Evolutionary conservation across 306 rosid species (phyloP), one percentile per base, ranked within the genome.

Genomic region (Hylodesmum podocarpum): DNA sequence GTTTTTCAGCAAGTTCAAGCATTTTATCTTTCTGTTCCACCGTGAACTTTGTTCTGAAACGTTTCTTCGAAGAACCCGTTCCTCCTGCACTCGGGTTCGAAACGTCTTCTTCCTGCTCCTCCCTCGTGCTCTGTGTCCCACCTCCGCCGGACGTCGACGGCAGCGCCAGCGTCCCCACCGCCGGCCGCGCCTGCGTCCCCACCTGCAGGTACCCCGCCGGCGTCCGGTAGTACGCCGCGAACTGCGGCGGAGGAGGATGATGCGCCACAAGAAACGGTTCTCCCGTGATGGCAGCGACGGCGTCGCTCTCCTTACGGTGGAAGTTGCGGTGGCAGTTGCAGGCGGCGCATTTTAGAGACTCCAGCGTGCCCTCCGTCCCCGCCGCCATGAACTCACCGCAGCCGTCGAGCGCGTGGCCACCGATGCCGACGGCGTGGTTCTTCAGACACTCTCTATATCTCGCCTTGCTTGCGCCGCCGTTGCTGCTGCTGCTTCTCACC

Each of bases 301-400:
- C 2, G 44, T 88, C 91, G 7, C 82, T 73, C 51, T 90, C 97
- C 22, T 88, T 88, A 5, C 98, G 93, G 86, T 94, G 98, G 88
- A 94, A 94, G 79, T 90, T 94, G 5, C 98, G 96, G 91, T 94
- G 98, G 76, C 98, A 94, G 95, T 80, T 83, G 53, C 98, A 94
- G 31, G 98, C 98, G 39, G 98, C 98, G 81, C 98, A 94, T 79
- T 92, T 90, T 11, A 94, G 96, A 0, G 82, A 93, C 62, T 94
- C 97, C 3, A 92, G 84, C 0, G 95, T 81, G 28, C 96, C 96
- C 16, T 94, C 98, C 0, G 79, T 76, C 12, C 98, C 98, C 0
- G 96, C 93, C 0, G 96, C 59, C 61, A 94, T 43, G 65, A 91
- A 94, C 89, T 94, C 97, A 0, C 98, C 87, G 86, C 98, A 94